Base-by-base conservation (phyloP, 31 red algal species). In the Odonthalia washingtoniensis region DNA sequence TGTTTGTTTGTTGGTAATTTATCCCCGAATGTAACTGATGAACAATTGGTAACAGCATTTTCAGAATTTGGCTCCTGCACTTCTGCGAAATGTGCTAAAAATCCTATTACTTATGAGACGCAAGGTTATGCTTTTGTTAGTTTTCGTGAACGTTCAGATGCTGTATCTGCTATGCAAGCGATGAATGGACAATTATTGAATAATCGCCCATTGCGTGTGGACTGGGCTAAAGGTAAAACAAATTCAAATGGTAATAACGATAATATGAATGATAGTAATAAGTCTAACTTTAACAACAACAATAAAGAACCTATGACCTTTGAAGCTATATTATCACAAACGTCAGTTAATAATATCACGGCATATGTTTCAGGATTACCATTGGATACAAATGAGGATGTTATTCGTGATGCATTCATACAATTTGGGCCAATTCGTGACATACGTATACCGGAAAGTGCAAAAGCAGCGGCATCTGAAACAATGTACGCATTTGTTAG, bases 1-100 rank as follows among this genome's bases (percentile, higher is more conserved):
- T 90, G 87, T 36, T 68, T 97, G 31, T 97, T 97, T 67, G 88
- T 97, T 66, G 95, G 95, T 21, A 97, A 97, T 61, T 66, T 97
- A 26, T 87, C 81, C 33, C 79, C 80, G 1, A 78, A 88, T 65
- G 91, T 97, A 2, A 88, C 89, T 14, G 95, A 97, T 78, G 83
- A 83, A 39, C 86, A 90, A 68, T 77, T 97, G 3, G 70, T 84
- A 18, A 53, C 81, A 40, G 91, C 91, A 24, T 97, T 97, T 78
- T 83, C 87, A 14, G 73, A 88, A 31, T 92, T 89, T 81, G 88
- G 91, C 1, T 45, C 77, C 5, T 84, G 83, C 39, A 84, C 90
- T 5, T 87, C 82, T 18, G 95, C 95, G 31, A 94, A 97, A 41
- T 90, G 92, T 70, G 89, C 95, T 5, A 77, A 84, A 12, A 91